Evolutionary conservation across 345 rosid genomes (phyloP).

Genomic region (Linum lewisii): DNA sequence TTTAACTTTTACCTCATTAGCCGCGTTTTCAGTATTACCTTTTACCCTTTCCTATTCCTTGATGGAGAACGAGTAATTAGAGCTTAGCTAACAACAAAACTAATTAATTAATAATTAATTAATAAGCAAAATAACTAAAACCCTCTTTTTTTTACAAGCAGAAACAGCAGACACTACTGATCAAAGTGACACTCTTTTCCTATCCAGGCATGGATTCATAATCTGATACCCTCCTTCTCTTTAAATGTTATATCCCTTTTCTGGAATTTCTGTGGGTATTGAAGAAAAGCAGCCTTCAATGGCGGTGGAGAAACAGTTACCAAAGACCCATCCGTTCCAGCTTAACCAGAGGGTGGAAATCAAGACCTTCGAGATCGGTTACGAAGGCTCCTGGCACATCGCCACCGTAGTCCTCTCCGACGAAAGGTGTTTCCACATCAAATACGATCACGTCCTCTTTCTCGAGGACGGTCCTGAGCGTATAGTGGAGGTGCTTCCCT

Average conservation of each 20-base stretch:
- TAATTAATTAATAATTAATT: too few relatives aligned
- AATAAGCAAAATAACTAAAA: too few relatives aligned
- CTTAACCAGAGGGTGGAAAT: slow-evolving; percentile 6
- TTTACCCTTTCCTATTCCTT: not conserved
- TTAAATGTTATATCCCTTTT: not conserved
- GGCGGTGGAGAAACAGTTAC: not conserved
- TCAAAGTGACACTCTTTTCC: not conserved
- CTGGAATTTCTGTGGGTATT: not conserved
- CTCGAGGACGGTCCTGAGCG: not conserved
- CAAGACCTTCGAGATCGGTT: not conserved
- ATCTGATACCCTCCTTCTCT: not conserved
- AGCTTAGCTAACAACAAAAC: too few relatives aligned
- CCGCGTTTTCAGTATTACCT: not conserved
- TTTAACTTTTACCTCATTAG: not conserved
- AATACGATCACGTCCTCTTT: not conserved
- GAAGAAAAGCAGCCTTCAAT: not conserved
- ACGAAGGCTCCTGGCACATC: slow-evolving; percentile 3
- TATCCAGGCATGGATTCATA: not conserved
- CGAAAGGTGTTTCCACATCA: slow-evolving; percentile 1
- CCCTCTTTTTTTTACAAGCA: too few relatives aligned
- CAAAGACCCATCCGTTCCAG: not conserved
- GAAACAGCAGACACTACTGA: too few relatives aligned
- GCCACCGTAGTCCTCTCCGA: slow-evolving; percentile 5
- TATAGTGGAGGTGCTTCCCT: slow-evolving; percentile 1
- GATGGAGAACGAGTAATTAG: too few relatives aligned